Evolutionary conservation across 768 basidiomycete genomes (phyloP).

Genomic region (Boletus edulis): DNA sequence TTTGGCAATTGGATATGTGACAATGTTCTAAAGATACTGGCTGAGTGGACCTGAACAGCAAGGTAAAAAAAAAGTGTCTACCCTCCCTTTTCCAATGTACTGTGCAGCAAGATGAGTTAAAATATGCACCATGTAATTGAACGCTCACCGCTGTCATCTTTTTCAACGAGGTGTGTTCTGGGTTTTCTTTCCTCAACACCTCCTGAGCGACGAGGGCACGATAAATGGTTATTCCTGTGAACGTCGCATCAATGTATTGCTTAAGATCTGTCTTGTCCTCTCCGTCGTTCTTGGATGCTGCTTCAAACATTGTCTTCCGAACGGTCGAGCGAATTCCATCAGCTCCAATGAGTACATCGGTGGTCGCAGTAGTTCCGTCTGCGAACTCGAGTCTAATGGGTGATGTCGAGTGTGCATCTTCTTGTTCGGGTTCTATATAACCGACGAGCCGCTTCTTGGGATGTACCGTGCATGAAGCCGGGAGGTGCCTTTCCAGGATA

Average conservation of each 20-base stretch:
- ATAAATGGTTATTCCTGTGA: conserved; percentile 42
- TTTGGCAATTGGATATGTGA: conserved; percentile 39
- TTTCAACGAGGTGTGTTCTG: conserved; percentile 21
- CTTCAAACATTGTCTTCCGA: conserved; percentile 24
- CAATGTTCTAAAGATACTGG: conserved; percentile 32
- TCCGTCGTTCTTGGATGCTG: not conserved
- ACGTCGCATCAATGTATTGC: conserved; percentile 30
- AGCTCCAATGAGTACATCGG: conserved; percentile 45
- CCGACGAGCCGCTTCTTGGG: conserved; percentile 16
- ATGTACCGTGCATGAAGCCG: conserved; percentile 17
- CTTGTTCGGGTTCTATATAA: conserved; percentile 8
- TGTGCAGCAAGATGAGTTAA: conserved; percentile 10
- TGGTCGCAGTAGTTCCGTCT: conserved; percentile 19
- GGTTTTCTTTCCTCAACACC: conserved; percentile 24
- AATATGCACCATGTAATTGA: not conserved
- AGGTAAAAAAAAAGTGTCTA: not conserved
- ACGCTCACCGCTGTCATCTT: conserved; percentile 21
- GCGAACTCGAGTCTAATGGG: conserved; percentile 10
- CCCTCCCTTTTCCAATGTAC: conserved; percentile 13
- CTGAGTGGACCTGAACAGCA: not conserved
- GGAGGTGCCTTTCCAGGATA: conserved; percentile 17
- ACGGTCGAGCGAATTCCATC: conserved; percentile 39
- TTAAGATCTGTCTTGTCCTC: not conserved
- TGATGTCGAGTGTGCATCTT: conserved; percentile 27
- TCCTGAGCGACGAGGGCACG: conserved; percentile 36